Percentiles rank a stretch among this genome's conserved stretches.
Evolutionary conservation across 306 rosid genomes (phyloP).

Genomic region (Lathyrus tuberosus): DNA sequence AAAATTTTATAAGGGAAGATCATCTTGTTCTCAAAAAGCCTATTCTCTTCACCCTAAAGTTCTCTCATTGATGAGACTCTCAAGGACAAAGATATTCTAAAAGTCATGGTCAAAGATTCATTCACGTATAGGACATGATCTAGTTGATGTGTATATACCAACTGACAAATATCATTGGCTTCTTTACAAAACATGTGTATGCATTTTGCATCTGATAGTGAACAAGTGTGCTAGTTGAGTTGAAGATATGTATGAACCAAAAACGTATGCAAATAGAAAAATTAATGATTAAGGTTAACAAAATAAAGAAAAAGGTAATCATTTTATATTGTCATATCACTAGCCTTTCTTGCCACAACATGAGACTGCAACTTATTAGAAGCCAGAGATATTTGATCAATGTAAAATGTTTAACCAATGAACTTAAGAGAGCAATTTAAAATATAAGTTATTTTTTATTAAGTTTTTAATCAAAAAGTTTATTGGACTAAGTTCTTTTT

Average conservation of each 20-base stretch:
- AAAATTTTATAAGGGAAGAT: slow-evolving; percentile 9
- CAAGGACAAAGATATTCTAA: slow-evolving; percentile 34
- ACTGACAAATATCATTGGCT: background rate
- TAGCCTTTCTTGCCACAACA: background rate
- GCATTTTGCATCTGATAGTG: slow-evolving; percentile 19
- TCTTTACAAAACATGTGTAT: slow-evolving; percentile 10
- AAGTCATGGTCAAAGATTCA: slow-evolving; percentile 52
- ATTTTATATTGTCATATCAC: slow-evolving; percentile 7
- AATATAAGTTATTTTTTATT: no score
- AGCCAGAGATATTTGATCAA: no score
- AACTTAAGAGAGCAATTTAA: no score
- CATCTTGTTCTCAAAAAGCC: slow-evolving; percentile 34
- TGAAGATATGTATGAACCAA: background rate
- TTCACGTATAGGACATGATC: slow-evolving; percentile 28
- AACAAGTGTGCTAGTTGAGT: slow-evolving; percentile 9
- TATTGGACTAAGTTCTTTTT: no score
- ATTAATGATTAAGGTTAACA: background rate
- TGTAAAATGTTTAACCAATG: no score
- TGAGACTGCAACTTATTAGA: background rate
- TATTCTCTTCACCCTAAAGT: slow-evolving; percentile 34
- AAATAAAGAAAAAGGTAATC: slow-evolving; percentile 4
- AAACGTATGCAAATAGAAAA: background rate
- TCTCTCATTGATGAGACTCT: slow-evolving; percentile 17
- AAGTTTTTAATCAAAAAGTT: no score
- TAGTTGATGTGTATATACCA: slow-evolving; percentile 4